Base-by-base conservation (phyloP, 495 filamentous ascomycete genomes). In the Delitschia confertaspora region DNA sequence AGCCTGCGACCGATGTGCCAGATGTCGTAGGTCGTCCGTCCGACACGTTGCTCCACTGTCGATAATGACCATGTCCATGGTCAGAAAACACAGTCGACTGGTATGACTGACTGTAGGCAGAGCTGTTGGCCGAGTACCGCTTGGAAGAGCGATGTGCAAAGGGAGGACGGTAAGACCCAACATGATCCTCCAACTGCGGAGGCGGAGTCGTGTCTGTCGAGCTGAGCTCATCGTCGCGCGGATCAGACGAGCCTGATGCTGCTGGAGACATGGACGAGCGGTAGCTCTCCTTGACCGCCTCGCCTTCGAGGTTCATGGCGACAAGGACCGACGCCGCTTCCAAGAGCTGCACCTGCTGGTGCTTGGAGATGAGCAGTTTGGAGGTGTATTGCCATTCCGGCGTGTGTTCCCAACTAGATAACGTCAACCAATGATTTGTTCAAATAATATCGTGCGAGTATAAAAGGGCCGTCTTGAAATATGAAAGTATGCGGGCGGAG, bases 361-460 rank as follows among this genome's bases (percentile, higher is more conserved):
- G 91, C 75, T 98, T 98, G 47, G 91, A 96, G 53, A 98, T 98
- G 51, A 96, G 75, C 53, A 96, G 76, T 66, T 98, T 98, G 57
- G 91, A 95, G 31, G 91, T 98, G 66, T 81, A 83, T 26, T 87
- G 81, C 91, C 91, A 98, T 72, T 94, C 86, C 57, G 93, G 93
- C 65, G 91, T 88, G 65, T 98, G 91, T 70, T 98, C 91, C 91
- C 91, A 98, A 74, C 91, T 98, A 75, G 59, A 43, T 51, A 62
- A 62, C 63, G 67, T 69, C 65, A 74, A 67, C 59, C 62, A 60
- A 65, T 68, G 57, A 66, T n/a, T n/a, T n/a, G 25, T 60, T 42
- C 39, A 49, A 30, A 23, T 25, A 13, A 52, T 18, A 21, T 65
- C 61, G 38, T 23, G 32, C 6, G 35, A 32, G 27, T 19, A 34